Conservation (phyloP, 805 yeast species). For the Lachancea sp. region DNA sequence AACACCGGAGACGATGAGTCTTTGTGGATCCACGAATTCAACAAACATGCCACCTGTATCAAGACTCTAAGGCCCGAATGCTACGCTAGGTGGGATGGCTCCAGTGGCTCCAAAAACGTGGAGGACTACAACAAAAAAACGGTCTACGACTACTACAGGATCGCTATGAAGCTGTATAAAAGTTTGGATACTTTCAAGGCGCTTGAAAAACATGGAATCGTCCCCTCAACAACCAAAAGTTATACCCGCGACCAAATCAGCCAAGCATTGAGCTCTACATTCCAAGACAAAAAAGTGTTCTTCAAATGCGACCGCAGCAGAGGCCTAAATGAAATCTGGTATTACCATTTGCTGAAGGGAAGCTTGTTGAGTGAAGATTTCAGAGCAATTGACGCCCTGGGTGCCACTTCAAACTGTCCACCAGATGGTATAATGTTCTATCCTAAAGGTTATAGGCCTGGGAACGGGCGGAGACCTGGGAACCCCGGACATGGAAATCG, state of each 20-base stretch:
- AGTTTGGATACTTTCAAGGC: slow-evolving; percentile 61
- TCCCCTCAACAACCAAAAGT: slow-evolving; percentile 52
- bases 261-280: slow-evolving; percentile 43
- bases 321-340: slow-evolving; percentile 55
- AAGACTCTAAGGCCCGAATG: slow-evolving; percentile 70
- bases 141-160: slow-evolving; percentile 65
- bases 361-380: slow-evolving; percentile 62
- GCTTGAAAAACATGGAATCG: slow-evolving; percentile 61
- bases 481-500: slow-evolving; percentile 13
- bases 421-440: slow-evolving; percentile 58
- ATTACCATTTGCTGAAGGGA: slow-evolving; percentile 69
- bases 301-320: slow-evolving; percentile 52
- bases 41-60: slow-evolving; percentile 92
- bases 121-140: slow-evolving; percentile 24
- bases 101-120: slow-evolving; percentile 2
- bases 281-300: slow-evolving; percentile 48
- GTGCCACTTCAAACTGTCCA: slow-evolving; percentile 56
- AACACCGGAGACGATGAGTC: slow-evolving; percentile 58
- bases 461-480: slow-evolving; percentile 12
- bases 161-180: slow-evolving; percentile 51
- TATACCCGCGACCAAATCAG: slow-evolving; percentile 53
- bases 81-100: slow-evolving; percentile 39
- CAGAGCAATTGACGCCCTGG: slow-evolving; percentile 52
- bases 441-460: slow-evolving; percentile 51
- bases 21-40: slow-evolving; percentile 87